Percentiles rank a stretch among this genome's conserved stretches.
Evolutionary conservation across 192 early-diverging fungal species (phyloP).

Genomic region (Coemansia sp.): DNA sequence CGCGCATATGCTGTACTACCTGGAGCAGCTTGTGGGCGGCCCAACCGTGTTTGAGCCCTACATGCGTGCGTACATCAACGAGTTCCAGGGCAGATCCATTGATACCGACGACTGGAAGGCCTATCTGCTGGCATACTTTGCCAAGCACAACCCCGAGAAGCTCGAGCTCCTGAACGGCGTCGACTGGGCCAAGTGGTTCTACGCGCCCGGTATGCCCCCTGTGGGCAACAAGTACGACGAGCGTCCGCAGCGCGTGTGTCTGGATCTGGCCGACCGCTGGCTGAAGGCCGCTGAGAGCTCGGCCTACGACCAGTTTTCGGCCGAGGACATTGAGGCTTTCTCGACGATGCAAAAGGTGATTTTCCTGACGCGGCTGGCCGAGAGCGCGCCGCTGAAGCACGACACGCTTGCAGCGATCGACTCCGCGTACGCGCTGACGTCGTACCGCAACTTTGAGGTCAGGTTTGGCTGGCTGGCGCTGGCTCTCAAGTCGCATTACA

Average conservation of each 20-base stretch:
- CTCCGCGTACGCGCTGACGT: conserved; percentile 68
- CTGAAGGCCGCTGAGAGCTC: conserved; percentile 58
- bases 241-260: conserved; percentile 78
- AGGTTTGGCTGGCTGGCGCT: conserved; percentile 84
- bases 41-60: conserved; percentile 83
- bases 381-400: conserved; percentile 64
- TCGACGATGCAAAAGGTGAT: conserved; percentile 79
- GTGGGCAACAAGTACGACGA: conserved; percentile 84
- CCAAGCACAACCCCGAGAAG: conserved; percentile 63
- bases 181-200: conserved; percentile 92
- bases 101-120: conserved; percentile 87
- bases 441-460: conserved; percentile 81
- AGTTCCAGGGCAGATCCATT: conserved; percentile 87
- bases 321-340: conserved; percentile 68
- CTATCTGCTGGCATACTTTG: conserved; percentile 80
- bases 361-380: conserved; percentile 77
- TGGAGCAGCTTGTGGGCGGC: conserved; percentile 88
- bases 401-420: conserved; percentile 69
- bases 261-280: conserved; percentile 80
- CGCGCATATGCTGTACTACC: conserved; percentile 89
- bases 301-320: conserved; percentile 60
- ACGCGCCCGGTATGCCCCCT: conserved; percentile 87
- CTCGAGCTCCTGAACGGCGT: conserved; percentile 73
- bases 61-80: conserved; percentile 75
- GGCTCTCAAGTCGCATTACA: conserved; percentile 76